Evolutionary conservation across 2,329 filamentous ascomycete species (phyloP), one percentile per base, ranked within the genome.

Genomic region (Trichoderma sp.): DNA sequence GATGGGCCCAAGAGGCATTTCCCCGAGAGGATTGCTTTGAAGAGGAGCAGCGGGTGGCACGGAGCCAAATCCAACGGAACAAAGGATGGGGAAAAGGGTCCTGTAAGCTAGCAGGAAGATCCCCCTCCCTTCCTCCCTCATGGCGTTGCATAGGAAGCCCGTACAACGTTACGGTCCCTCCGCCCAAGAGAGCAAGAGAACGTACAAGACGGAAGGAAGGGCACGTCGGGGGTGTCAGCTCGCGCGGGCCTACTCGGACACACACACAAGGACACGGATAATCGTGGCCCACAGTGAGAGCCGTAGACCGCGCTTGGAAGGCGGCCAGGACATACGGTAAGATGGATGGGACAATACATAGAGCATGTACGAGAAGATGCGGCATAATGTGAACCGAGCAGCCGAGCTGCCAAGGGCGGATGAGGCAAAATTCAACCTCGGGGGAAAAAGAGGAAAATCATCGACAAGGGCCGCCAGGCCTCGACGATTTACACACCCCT

Each of bases 291-390:
- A 64, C 51, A 50, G 34, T 21, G 44, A 57, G 61, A 39, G 44
- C 61, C 28, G 50, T 63, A 39, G 28, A 57, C 51, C 61, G 21
- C 43, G 43, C 50, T 63, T 28, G 60, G 60, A 55, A 63, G 60
- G 60, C 60, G 48, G 19, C 39, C 30, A 55, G 45, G 50, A 54
- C 7, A 55, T 15, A 24, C 19, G 7, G 17, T n/a, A 5, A 30
- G 26, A 50, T 19, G 28, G n/a, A 17, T 7, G 34, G n/a, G 10
- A n/a, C n/a, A n/a, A n/a, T n/a, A n/a, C 24, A 45, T 3, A 7
- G 9, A 34, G 19, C 54, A 24, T n/a, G 24, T 6, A 34, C 15
- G 21, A 5, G n/a, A 7, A 30, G n/a, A 52, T 39, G 12, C 34
- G 34, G 34, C 34, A 14, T 39, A 39, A 39, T 39, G 34, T 14